Percentiles rank a stretch among this genome's conserved stretches.
These are phyloP conservation scores for Saraca asoca DNA, from an alignment of 331 rosid genomes.

Conservation along the genomic window DNA sequence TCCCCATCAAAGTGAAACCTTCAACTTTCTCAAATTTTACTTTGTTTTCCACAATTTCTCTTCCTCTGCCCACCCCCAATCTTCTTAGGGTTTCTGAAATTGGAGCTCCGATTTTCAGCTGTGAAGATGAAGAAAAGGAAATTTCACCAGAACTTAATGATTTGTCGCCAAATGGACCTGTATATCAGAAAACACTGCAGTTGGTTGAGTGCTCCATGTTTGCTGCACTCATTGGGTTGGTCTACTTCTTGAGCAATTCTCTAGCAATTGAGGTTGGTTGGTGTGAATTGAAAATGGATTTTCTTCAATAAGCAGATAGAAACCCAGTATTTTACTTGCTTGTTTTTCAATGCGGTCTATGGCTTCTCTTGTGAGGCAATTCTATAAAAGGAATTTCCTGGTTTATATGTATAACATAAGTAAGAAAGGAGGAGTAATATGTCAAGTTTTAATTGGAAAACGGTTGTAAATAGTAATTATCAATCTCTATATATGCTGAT, in stretches of 20 bases:
- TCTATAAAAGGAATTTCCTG: not conserved
- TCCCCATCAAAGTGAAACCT: conserved; percentile 29
- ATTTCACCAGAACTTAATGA: conserved; percentile 51
- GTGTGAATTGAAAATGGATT: conserved; percentile 11
- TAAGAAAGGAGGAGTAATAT: not conserved
- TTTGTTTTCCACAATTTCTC: not conserved
- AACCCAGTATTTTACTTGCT: not conserved
- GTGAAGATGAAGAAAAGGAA: conserved; percentile 39
- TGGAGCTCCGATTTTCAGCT: conserved; percentile 32
- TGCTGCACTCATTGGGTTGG: conserved; percentile 92
- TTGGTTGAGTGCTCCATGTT: conserved; percentile 99
- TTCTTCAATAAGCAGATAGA: not conserved
- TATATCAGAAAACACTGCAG: conserved; percentile 76
- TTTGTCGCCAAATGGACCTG: conserved; percentile 64
- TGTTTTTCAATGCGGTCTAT: not conserved
- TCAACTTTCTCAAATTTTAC: conserved; percentile 18
- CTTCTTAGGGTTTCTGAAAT: conserved; percentile 47
- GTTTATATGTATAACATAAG: not conserved
- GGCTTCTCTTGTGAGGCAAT: not conserved
- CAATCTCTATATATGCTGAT: conserved; percentile 9
- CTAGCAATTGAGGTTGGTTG: conserved; percentile 84
- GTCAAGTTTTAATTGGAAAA: not conserved
- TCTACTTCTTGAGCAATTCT: conserved; percentile 90
- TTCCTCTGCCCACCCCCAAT: conserved; percentile 32
- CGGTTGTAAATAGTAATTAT: not conserved